phyloP scores from a whole-genome alignment of 352 stramenopile genomes.

The Thraustotheca clavata region DNA sequence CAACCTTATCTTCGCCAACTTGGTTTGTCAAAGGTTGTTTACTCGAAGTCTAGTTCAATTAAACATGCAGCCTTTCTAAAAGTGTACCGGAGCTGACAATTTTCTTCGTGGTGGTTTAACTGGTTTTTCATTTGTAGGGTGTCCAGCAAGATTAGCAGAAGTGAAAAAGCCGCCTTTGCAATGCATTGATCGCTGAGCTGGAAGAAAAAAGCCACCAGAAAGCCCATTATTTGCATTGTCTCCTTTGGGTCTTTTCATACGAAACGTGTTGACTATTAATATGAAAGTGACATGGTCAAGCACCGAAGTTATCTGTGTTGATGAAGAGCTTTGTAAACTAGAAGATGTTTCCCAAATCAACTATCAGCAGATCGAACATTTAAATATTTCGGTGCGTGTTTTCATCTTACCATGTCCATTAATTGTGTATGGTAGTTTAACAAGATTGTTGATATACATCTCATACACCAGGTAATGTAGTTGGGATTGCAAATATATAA shows the following conservation, averaged over 20 bases:
- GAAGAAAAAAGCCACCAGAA: conserved; percentile 47
- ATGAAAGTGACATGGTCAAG: background rate
- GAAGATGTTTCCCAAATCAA: conserved; percentile 19
- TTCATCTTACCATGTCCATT: background rate
- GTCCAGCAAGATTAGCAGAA: conserved; percentile 17
- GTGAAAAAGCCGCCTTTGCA: conserved; percentile 47
- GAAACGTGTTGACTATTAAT: background rate
- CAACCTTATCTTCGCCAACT: background rate
- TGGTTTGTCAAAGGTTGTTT: background rate
- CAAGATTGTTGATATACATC: conserved; percentile 29
- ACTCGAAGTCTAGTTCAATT: background rate
- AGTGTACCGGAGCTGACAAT: no score
- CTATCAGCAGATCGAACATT: conserved; percentile 31
- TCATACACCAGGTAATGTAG: conserved; percentile 42
- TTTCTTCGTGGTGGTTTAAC: background rate
- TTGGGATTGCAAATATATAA: no score
- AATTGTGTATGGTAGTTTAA: conserved; percentile 53
- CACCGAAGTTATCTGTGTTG: conserved; percentile 41
- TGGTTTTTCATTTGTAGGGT: background rate
- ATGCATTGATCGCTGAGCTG: conserved; percentile 43
- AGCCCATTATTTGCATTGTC: conserved; percentile 24
- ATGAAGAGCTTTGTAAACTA: conserved; percentile 39
- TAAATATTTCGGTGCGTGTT: conserved; percentile 50
- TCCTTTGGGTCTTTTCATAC: background rate
- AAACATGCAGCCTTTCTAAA: no score